Evolutionary conservation across 2,329 filamentous ascomycete genomes (phyloP).

Genomic region (Apiospora pterosperma): DNA sequence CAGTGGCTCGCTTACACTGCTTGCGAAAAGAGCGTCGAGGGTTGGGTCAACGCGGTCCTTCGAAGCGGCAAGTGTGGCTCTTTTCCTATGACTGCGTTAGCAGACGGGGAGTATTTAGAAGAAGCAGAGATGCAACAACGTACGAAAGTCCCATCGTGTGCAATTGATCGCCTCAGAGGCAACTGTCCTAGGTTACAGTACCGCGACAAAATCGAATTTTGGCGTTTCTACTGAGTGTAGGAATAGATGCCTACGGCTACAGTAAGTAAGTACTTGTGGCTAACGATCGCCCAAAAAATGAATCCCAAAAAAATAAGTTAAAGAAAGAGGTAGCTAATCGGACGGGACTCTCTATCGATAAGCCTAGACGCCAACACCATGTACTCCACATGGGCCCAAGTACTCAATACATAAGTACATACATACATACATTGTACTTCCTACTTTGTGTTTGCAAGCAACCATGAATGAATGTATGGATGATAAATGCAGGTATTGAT

Average conservation of each 20-base stretch:
- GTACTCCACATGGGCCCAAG: neutral
- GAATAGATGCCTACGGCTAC: neutral
- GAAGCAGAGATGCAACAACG: conserved; percentile 15
- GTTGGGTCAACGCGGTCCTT: conserved; percentile 63
- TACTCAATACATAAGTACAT: too few species aligned
- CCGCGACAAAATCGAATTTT: neutral
- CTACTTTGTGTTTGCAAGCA: too few species aligned
- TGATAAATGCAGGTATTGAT: neutral
- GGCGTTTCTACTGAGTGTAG: neutral
- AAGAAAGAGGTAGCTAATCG: neutral
- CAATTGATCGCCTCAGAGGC: neutral
- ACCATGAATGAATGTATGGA: neutral
- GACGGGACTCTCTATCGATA: neutral
- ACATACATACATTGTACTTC: too few species aligned
- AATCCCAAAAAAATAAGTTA: neutral
- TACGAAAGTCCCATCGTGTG: neutral
- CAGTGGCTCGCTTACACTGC: conserved; percentile 57
- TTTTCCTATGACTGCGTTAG: conserved; percentile 28
- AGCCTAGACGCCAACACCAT: neutral
- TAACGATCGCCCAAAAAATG: neutral
- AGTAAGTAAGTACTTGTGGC: too few species aligned
- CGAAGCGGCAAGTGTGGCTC: conserved; percentile 35
- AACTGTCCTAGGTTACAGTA: neutral
- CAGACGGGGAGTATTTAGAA: neutral
- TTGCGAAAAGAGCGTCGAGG: conserved; percentile 67